These are phyloP conservation scores for Acanthamoeba rhysodes DNA, from an alignment of 208 protist genomes.

Conservation along the genomic window DNA sequence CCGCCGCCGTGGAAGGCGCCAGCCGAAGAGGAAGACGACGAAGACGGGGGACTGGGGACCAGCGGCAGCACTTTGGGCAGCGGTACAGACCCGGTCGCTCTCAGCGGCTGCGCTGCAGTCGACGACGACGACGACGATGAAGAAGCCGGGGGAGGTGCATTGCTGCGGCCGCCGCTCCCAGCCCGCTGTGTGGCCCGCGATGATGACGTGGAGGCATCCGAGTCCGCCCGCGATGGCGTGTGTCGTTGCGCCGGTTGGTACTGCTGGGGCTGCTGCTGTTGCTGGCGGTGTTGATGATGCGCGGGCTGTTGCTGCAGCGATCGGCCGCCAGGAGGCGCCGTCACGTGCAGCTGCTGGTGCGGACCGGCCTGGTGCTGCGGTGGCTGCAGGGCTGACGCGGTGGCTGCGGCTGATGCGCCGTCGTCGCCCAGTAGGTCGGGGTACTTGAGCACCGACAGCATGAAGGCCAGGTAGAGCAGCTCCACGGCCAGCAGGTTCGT, in stretches of 20 bases:
- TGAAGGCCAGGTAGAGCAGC: conserved; percentile 53
- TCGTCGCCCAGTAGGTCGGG: conserved; percentile 22
- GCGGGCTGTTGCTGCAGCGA: not conserved
- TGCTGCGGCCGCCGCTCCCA: not conserved
- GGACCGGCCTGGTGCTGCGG: not conserved
- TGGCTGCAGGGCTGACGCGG: not conserved
- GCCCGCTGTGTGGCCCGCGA: not conserved
- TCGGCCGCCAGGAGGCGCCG: not conserved
- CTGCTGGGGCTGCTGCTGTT: not conserved
- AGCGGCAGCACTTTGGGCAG: conserved; percentile 43
- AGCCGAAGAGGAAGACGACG: not conserved
- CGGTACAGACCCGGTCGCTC: not conserved
- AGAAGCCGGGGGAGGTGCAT: not conserved
- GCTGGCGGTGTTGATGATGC: not conserved
- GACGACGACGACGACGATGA: not conserved
- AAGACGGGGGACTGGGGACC: not conserved
- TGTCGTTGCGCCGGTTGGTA: not conserved
- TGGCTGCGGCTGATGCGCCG: not conserved
- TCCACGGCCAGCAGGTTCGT: conserved; percentile 43
- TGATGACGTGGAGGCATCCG: no score
- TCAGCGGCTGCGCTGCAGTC: not conserved
- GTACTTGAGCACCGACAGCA: conserved; percentile 53
- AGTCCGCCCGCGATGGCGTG: not conserved
- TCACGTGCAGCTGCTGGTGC: not conserved
- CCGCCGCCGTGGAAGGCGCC: not conserved